Evolutionary conservation across 2,329 filamentous ascomycete species (phyloP).

Genomic region (Ophiostoma montium): DNA sequence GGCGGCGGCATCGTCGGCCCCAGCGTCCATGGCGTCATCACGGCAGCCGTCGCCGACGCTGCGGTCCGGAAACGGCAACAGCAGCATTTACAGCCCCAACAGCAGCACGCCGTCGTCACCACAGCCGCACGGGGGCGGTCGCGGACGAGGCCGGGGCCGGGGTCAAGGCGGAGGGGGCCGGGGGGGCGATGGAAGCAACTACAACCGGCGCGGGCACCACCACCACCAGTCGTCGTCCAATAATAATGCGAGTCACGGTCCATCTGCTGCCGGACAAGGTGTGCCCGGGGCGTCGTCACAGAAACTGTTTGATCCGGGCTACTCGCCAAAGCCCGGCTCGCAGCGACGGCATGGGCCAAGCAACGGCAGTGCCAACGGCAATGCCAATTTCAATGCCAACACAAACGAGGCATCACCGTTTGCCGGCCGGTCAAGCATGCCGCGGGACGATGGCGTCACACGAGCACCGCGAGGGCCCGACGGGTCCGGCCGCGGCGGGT

Average conservation of each 20-base stretch:
- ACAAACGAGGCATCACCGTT: slow-evolving; percentile 16
- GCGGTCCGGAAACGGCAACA: background rate
- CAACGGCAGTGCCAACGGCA: background rate
- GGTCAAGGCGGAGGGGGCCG: slow-evolving; percentile 25
- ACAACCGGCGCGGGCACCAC: slow-evolving; percentile 1
- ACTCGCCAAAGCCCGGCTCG: background rate
- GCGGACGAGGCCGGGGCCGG: slow-evolving; percentile 33
- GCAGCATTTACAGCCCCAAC: background rate
- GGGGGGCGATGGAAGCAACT: slow-evolving; percentile 5
- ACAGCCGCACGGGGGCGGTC: slow-evolving; percentile 20
- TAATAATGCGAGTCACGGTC: background rate
- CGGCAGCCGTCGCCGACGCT: slow-evolving; percentile 8
- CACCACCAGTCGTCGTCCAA: background rate
- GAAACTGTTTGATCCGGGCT: background rate
- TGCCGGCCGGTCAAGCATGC: slow-evolving; percentile 28
- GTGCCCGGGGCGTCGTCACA: background rate
- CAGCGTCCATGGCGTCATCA: background rate
- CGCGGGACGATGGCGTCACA: slow-evolving; percentile 47
- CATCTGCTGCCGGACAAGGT: slow-evolving; percentile 12
- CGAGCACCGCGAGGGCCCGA: slow-evolving; percentile 69
- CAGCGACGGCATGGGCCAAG: slow-evolving; percentile 16
- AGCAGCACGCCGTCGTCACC: background rate
- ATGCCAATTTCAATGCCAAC: background rate
- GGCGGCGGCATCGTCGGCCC: no score
- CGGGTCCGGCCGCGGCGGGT: slow-evolving; percentile 59